Evolutionary conservation across 129 eudicot genomes (phyloP), one percentile per base, ranked within the genome.

Genomic region (Flaveria trinervia): DNA sequence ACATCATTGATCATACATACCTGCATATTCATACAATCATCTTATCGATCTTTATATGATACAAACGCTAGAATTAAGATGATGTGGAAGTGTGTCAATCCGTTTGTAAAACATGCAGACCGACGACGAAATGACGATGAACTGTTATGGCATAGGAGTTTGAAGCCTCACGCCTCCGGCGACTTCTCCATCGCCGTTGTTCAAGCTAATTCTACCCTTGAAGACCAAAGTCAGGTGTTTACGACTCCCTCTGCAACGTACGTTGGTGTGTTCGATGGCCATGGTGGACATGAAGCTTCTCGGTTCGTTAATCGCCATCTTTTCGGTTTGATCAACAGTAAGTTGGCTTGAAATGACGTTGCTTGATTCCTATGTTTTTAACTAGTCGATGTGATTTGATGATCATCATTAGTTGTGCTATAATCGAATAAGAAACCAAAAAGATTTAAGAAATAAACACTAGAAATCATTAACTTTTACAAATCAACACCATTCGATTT

Each of bases 281-380:
- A 92, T 74, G 97, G 97, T 45, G 97, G 97, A 14, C 93, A 96
- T 57, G 93, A 92, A 74, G 96, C 98, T 57, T 86, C 98, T 70
- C 88, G 90, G 12, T 89, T 88, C 45, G 96, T 90, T 33, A 93
- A 89, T 57, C 82, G 83, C 23, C 83, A 87, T 79, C 91, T 93
- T 23, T 88, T 93, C 45, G 85, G 85, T 48, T 85, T 80, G 66
- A 82, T 93, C 17, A 88, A 82, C 50, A 88, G 98, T 93, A 90
- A 55, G 80, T 11, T 56, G 41, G 41, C 41, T 36, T 36, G 1
- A 36, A 36, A 36, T 36, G 41, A 36, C 41, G 41, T 36, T 36
- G 41, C 5, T 36, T 36, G 7, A 36, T 36, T 36, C 7, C 0
- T 36, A 5, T 5, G 6, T 36, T 36, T 36, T 36, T 36, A 36